Evolutionary conservation across 2,329 filamentous ascomycete species (phyloP).

Genomic region (Nannizzia gypsea): DNA sequence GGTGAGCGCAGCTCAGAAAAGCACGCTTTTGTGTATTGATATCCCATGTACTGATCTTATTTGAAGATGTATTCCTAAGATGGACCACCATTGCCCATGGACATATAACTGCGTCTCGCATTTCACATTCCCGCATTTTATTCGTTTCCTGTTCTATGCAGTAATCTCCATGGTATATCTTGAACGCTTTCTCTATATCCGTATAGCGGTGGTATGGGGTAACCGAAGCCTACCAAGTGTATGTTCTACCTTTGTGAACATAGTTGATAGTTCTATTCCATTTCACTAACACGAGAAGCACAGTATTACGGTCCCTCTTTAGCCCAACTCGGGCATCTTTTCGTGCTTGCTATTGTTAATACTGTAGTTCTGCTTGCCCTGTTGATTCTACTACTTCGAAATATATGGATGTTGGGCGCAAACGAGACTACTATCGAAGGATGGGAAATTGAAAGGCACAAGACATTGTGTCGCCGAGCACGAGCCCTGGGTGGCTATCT

Average conservation of each 20-base stretch:
- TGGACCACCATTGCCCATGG: slow-evolving; percentile 59
- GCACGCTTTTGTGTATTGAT: background rate
- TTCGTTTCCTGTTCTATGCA: slow-evolving; percentile 51
- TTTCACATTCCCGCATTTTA: slow-evolving; percentile 53
- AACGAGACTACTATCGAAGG: slow-evolving; percentile 55
- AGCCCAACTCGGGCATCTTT: slow-evolving; percentile 43
- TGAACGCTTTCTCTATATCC: slow-evolving; percentile 42
- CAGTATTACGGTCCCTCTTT: slow-evolving; percentile 49
- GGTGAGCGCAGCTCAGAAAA: slow-evolving; percentile 28
- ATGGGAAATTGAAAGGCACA: slow-evolving; percentile 46
- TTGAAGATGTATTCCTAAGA: slow-evolving; percentile 49
- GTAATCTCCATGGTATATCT: slow-evolving; percentile 47
- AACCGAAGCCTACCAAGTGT: slow-evolving; percentile 47
- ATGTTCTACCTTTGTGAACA: slow-evolving; percentile 19
- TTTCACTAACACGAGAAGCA: slow-evolving; percentile 8
- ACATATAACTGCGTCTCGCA: slow-evolving; percentile 55
- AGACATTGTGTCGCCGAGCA: slow-evolving; percentile 35
- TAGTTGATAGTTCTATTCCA: background rate
- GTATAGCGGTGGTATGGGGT: slow-evolving; percentile 43
- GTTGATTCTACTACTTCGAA: slow-evolving; percentile 43
- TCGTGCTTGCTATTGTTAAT: slow-evolving; percentile 43
- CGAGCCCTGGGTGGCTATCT: slow-evolving; percentile 46
- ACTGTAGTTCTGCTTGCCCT: slow-evolving; percentile 47
- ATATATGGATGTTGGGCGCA: slow-evolving; percentile 42
- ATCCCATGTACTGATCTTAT: background rate